A percentile compares a stretch with the other conserved stretches of the same genome.
Evolutionary conservation across 148 eudicot genomes (phyloP).

Genomic region (Camellia lanceoleosa): DNA sequence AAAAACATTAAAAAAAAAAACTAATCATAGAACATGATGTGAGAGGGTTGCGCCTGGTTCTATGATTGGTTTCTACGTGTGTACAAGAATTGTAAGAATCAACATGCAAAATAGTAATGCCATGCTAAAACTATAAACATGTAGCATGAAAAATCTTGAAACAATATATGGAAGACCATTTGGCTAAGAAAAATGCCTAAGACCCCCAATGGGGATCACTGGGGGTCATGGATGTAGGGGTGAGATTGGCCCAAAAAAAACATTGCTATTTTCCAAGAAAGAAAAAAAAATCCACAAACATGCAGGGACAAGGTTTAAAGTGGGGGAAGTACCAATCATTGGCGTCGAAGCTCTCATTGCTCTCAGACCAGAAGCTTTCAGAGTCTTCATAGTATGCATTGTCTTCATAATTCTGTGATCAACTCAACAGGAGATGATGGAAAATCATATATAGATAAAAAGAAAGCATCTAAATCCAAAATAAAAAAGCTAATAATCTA

Average conservation of each 20-base stretch:
- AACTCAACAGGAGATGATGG: background rate
- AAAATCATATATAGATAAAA: background rate
- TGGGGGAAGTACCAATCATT: constrained; percentile 1
- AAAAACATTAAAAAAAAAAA: no score
- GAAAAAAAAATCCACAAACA: background rate
- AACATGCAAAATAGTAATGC: background rate
- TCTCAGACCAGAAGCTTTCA: constrained; percentile 7
- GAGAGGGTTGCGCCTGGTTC: no score
- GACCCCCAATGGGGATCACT: no score
- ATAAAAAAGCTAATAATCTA: background rate
- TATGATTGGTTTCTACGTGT: no score
- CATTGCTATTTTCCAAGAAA: background rate
- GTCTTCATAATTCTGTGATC: constrained; percentile 13
- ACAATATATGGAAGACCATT: background rate
- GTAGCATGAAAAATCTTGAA: background rate
- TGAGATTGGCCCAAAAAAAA: no score
- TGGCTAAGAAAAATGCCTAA: no score
- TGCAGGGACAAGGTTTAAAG: background rate
- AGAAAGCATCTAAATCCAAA: constrained; percentile 5
- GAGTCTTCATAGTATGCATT: background rate
- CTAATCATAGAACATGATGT: no score
- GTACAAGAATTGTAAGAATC: background rate
- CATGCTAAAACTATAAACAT: background rate
- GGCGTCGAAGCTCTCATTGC: constrained; percentile 12
- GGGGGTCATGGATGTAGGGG: no score